These are phyloP conservation scores for Leccinum colubrinum DNA, from an alignment of 1,284 basidiomycete genomes.

Conservation along the genomic window DNA sequence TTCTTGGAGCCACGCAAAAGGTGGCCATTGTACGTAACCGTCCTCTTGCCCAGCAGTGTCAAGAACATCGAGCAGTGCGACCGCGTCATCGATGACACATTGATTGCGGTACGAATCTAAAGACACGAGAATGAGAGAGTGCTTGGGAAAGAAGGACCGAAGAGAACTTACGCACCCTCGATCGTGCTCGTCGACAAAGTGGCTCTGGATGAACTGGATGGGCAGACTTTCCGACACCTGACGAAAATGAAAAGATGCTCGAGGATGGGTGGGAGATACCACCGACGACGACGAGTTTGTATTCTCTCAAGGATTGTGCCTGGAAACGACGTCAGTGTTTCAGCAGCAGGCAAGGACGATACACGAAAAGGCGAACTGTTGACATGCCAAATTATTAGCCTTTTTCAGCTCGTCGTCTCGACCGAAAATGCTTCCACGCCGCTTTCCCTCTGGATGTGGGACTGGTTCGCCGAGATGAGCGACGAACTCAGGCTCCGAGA, in stretches of 20 bases:
- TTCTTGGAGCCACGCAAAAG: not conserved
- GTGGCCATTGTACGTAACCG: conserved; percentile 53
- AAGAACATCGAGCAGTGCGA: conserved; percentile 94
- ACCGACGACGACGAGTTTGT: conserved; percentile 91
- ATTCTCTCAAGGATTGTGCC: conserved; percentile 93
- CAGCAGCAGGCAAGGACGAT: not conserved
- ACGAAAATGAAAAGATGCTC: not conserved
- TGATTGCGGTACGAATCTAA: conserved; percentile 94
- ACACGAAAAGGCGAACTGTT: conserved; percentile 21
- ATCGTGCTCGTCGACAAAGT: conserved; percentile 96
- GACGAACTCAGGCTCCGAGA: conserved; percentile 58
- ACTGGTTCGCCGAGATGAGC: conserved; percentile 69
- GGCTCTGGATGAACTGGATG: conserved; percentile 96
- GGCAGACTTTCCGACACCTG: conserved; percentile 96
- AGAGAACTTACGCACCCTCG: conserved; percentile 59
- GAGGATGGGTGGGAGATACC: conserved; percentile 40
- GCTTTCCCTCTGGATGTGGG: conserved; percentile 56
- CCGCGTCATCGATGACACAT: conserved; percentile 97
- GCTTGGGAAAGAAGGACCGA: not conserved
- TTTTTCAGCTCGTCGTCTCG: conserved; percentile 80
- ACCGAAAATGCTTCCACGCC: conserved; percentile 75
- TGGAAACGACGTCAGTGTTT: conserved; percentile 29
- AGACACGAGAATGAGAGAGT: conserved; percentile 3
- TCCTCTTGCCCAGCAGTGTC: conserved; percentile 99
- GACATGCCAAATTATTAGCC: conserved; percentile 40